Evolutionary conservation across 2,329 filamentous ascomycete genomes (phyloP).

Genomic region (Penicillium sp.): DNA sequence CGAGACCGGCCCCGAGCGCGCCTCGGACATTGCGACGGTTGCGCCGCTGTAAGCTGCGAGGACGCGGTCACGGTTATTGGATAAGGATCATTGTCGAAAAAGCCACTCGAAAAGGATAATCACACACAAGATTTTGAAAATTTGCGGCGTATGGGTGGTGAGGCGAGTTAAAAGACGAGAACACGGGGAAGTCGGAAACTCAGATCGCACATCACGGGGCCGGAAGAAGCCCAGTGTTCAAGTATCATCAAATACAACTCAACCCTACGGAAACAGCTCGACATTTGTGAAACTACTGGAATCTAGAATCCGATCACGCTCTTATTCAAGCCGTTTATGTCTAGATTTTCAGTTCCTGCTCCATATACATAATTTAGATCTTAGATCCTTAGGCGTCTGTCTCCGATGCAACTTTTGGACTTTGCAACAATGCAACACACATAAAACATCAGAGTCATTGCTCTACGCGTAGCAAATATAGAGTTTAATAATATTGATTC

Average conservation of each 20-base stretch:
- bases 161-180: not conserved
- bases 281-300: not conserved
- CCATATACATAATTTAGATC: not conserved
- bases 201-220: conserved; percentile 1
- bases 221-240: too few relatives aligned
- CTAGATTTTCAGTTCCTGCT: not conserved
- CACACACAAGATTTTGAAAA: not conserved
- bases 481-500: too few relatives aligned
- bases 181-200: conserved; percentile 1
- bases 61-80: conserved; percentile 9
- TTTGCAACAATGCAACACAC: not conserved
- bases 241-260: not conserved
- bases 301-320: not conserved
- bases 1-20: conserved; percentile 29
- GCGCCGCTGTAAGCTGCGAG: conserved; percentile 15
- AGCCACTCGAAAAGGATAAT: not conserved
- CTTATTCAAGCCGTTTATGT: not conserved
- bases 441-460: not conserved
- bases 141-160: not conserved
- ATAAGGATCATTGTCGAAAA: conserved; percentile 15
- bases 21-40: conserved; percentile 30
- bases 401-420: not conserved
- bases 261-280: not conserved
- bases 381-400: not conserved
- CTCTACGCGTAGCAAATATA: too few relatives aligned